Conservation (phyloP, 192 early-diverging fungal species). For the Entomortierella beljakovae region DNA sequence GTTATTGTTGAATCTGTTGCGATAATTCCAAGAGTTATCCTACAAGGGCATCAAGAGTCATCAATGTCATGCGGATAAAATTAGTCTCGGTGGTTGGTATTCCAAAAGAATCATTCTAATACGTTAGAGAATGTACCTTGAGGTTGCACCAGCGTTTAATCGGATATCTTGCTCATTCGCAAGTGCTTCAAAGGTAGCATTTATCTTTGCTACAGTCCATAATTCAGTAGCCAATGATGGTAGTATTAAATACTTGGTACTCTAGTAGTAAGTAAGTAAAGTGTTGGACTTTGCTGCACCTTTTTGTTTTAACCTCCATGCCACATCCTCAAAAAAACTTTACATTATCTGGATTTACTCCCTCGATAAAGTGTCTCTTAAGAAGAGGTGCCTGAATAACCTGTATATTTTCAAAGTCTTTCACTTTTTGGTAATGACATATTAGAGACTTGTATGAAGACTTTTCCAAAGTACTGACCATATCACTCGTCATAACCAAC, state of each 20-base stretch:
- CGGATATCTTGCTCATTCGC: conserved; percentile 18
- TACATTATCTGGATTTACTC: conserved; percentile 42
- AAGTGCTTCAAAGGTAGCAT: conserved; percentile 10
- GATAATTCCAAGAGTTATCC: conserved; percentile 33
- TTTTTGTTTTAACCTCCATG: background rate
- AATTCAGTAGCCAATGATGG: conserved; percentile 16
- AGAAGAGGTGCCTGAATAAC: conserved; percentile 24
- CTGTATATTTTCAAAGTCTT: conserved; percentile 29
- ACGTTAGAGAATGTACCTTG: conserved; percentile 21
- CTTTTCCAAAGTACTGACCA: background rate
- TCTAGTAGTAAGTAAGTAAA: conserved; percentile 55
- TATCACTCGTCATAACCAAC: background rate
- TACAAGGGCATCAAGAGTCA: background rate
- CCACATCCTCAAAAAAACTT: background rate
- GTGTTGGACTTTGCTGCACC: background rate
- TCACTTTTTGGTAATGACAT: conserved; percentile 9
- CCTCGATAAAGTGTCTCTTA: conserved; percentile 31
- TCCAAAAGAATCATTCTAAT: no score
- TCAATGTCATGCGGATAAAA: conserved; percentile 7
- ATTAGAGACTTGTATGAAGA: background rate
- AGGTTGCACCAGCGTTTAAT: conserved; percentile 5
- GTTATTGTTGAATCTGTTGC: conserved; percentile 33
- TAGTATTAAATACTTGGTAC: conserved; percentile 76
- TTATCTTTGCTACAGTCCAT: conserved; percentile 31
- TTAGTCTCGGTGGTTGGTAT: background rate